A percentile compares a stretch with the other conserved stretches of the same genome.
Evolutionary conservation across 129 eudicot genomes (phyloP).

Genomic region (Arctium lappa): DNA sequence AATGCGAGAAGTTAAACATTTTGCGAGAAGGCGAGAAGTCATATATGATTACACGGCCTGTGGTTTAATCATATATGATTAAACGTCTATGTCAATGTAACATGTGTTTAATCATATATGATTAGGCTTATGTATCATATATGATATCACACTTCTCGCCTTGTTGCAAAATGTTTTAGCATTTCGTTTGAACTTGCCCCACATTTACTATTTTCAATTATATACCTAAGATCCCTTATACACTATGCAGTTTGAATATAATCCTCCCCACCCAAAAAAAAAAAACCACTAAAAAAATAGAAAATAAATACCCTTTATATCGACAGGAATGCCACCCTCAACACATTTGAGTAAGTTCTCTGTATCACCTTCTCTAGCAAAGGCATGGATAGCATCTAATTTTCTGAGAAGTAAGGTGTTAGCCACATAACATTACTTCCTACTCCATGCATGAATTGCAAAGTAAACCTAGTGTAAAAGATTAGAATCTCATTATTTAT

Average conservation of each 20-base stretch:
- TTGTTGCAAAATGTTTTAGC: too few species aligned
- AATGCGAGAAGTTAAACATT: too few species aligned
- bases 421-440: neutral
- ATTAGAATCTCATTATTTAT: slow-evolving; percentile 4
- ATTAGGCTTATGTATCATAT: too few species aligned
- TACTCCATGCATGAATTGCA: slow-evolving; percentile 2
- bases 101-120: too few species aligned
- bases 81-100: too few species aligned
- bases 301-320: slow-evolving; percentile 50
- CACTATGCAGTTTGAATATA: neutral
- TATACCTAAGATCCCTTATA: too few species aligned
- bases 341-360: slow-evolving; percentile 75
- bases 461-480: slow-evolving; percentile 5
- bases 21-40: too few species aligned
- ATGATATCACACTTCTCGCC: too few species aligned
- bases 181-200: too few species aligned
- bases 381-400: slow-evolving; percentile 84
- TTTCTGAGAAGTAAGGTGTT: slow-evolving; percentile 48
- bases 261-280: neutral
- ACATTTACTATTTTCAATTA: too few species aligned
- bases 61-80: too few species aligned
- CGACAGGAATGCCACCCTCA: slow-evolving; percentile 70
- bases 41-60: too few species aligned
- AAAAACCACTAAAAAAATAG: neutral
- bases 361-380: slow-evolving; percentile 92